phyloP scores from a whole-genome alignment of 2,329 filamentous ascomycete species.

The Rhytidhysteron rufulum region DNA sequence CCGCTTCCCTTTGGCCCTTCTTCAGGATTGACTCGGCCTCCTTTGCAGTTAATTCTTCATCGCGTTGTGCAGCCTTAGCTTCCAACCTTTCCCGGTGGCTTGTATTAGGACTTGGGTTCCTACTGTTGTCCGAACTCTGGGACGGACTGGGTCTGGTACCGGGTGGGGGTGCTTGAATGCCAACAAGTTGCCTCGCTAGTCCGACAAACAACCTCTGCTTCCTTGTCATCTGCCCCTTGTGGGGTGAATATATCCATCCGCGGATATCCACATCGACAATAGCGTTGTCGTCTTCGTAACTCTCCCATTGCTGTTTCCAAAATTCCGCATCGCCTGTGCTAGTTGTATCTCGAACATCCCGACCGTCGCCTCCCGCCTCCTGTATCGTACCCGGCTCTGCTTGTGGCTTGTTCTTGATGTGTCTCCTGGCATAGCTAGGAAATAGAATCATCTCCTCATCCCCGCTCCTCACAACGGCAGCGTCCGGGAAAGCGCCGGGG shows the following conservation, averaged over 20 bases:
- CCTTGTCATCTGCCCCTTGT: constrained; percentile 76
- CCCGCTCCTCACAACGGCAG: constrained; percentile 72
- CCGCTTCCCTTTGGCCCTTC: constrained; percentile 67
- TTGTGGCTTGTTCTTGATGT: constrained; percentile 50
- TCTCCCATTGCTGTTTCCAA: constrained; percentile 75
- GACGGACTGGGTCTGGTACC: constrained; percentile 31
- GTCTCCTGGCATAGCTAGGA: constrained; percentile 82
- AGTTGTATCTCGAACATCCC: constrained; percentile 40
- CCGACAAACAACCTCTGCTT: constrained; percentile 85
- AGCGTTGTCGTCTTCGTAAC: constrained; percentile 75
- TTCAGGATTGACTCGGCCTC: constrained; percentile 75
- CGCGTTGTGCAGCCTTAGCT: constrained; percentile 50
- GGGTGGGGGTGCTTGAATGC: constrained; percentile 66
- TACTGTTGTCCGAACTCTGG: constrained; percentile 39
- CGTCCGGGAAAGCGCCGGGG: constrained; percentile 77
- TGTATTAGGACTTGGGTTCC: constrained; percentile 41
- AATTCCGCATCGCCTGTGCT: constrained; percentile 63
- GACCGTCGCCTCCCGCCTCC: constrained; percentile 36
- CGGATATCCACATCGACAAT: constrained; percentile 91
- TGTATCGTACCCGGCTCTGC: constrained; percentile 35
- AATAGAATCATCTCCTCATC: constrained; percentile 94
- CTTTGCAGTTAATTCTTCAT: constrained; percentile 65
- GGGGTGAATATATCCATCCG: constrained; percentile 91
- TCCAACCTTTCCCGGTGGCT: constrained; percentile 35
- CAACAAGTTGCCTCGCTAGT: constrained; percentile 80